Base-by-base conservation (phyloP, 1,284 basidiomycete species). In the Pterulicium gracile region DNA sequence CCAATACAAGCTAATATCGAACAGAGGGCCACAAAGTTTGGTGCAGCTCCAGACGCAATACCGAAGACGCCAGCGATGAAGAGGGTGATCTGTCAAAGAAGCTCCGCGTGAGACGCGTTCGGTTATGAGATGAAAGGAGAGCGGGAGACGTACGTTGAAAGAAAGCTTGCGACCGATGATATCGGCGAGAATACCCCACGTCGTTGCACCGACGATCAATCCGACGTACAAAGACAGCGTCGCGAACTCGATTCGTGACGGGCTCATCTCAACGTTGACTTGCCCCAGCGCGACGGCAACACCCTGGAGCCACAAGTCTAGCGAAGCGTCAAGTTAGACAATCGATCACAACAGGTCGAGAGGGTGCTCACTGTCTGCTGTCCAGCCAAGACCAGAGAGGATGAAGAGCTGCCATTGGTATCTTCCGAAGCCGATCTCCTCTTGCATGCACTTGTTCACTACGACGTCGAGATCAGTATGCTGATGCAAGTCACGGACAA, bases 391-490 rank as follows among this genome's bases (percentile, higher is more conserved):
- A 32, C 79, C 79, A 34, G 74, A 69, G 5, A 79, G 62, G 45
- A 70, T 50, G 53, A 79, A 79, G 24, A 81, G 65, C 58, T 79
- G 73, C 51, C 66, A 61, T 54, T 81, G 79, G 60, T 79, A 81
- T 45, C 65, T 64, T 14, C 79, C 79, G 49, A 77, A 79, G 15
- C 79, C 78, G 47, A 81, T 74, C 27, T 32, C 27, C n/a, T 32
- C 27, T 32, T 32, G 27, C 27, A 32, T 32, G n/a, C 27, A 32
- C 27, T 32, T 32, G 27, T 32, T 32, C 27, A 32, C 27, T 32
- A n/a, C n/a, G n/a, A 32, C n/a, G n/a, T n/a, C n/a, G n/a, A n/a
- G n/a, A n/a, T n/a, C n/a, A n/a, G n/a, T n/a, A n/a, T n/a, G n/a
- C n/a, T n/a, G n/a, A n/a, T n/a, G 27, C 7, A 32, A n/a, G 27